phyloP scores from a whole-genome alignment of 345 rosid genomes.

The Linum lewisii region DNA sequence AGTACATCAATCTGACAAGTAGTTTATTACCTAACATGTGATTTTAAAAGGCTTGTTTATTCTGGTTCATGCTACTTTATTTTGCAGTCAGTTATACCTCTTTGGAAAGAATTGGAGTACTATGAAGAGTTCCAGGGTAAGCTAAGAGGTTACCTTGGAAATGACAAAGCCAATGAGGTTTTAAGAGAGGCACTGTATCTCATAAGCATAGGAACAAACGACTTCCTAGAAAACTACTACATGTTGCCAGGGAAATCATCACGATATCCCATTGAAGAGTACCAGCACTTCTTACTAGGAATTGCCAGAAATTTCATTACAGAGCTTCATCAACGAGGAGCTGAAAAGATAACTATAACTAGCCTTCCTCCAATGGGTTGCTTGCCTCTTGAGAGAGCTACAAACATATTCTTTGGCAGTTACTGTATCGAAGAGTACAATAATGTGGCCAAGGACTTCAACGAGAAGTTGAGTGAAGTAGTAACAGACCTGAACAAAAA shows the following conservation, averaged over 20 bases:
- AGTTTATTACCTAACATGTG: no score
- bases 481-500: conserved; percentile 31
- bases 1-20: no score
- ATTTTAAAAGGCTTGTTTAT: no score
- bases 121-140: conserved; percentile 54
- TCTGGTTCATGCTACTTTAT: no score
- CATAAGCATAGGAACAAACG: conserved; percentile 79
- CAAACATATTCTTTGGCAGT: conserved; percentile 34
- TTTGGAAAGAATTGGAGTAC: conserved; percentile 57
- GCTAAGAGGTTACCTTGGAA: conserved; percentile 40
- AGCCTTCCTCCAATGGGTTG: conserved; percentile 87
- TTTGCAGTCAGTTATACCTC: no score
- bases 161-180: conserved; percentile 38
- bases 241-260: conserved; percentile 29
- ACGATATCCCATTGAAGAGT: conserved; percentile 34
- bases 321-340: conserved; percentile 57
- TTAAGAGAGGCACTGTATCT: conserved; percentile 51
- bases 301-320: conserved; percentile 43
- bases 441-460: conserved; percentile 51
- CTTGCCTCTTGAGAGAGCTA: conserved; percentile 68
- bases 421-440: conserved; percentile 52
- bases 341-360: conserved; percentile 39
- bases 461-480: conserved; percentile 29
- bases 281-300: conserved; percentile 45
- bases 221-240: conserved; percentile 73